Percentiles rank a stretch among this genome's conserved stretches.
These are phyloP conservation scores for Phytophthora palmivora DNA, from an alignment of 352 stramenopile species.

Conservation along the genomic window DNA sequence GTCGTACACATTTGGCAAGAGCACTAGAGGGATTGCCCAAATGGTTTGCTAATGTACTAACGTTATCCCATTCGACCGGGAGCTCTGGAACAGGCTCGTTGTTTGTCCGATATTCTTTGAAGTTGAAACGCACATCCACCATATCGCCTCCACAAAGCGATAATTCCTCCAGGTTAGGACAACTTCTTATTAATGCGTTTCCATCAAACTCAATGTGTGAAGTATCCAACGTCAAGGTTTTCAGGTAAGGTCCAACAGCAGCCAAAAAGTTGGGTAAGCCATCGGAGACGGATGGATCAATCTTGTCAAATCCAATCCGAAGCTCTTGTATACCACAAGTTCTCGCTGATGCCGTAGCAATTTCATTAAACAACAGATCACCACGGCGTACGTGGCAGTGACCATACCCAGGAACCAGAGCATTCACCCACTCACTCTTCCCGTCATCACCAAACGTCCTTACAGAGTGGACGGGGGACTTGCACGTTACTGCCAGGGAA, in stretches of 20 bases:
- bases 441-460: constrained; percentile 17
- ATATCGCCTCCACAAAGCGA: constrained; percentile 6
- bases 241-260: constrained; percentile 9
- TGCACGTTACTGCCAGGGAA: background rate
- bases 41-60: background rate
- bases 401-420: constrained; percentile 14
- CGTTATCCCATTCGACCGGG: constrained; percentile 3
- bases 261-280: constrained; percentile 12
- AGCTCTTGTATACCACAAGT: constrained; percentile 3
- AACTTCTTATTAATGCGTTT: constrained; percentile 9
- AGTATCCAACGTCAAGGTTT: constrained; percentile 8
- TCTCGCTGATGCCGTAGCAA: too few relatives aligned
- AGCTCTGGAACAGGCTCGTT: constrained; percentile 16
- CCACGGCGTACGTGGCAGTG: constrained; percentile 1
- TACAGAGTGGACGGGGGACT: background rate
- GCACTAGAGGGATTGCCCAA: background rate
- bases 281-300: background rate
- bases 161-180: constrained; percentile 21
- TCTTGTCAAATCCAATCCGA: constrained; percentile 8
- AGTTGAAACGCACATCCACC: constrained; percentile 14
- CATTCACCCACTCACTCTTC: constrained; percentile 19
- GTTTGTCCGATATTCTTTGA: constrained; percentile 17
- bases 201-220: constrained; percentile 3
- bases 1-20: constrained; percentile 23
- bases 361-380: constrained; percentile 2